Base-by-base conservation (phyloP, 257 asterid species). In the Fraxinus anomala region DNA sequence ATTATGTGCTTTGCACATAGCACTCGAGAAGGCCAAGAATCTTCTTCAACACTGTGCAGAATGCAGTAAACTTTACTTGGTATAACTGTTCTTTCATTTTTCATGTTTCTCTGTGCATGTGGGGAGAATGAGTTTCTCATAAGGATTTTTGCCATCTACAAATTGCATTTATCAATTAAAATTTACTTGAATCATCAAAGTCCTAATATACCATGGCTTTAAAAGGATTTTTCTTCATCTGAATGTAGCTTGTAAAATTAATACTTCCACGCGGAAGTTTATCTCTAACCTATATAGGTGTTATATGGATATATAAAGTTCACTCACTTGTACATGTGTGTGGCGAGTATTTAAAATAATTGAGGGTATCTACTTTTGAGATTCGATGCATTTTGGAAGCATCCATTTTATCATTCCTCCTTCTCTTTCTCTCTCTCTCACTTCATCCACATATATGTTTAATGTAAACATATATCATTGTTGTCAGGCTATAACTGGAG, bases 31-130 rank as follows among this genome's bases (percentile, higher is more conserved):
- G 91, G 88, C 98, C 47, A 96, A 94, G 88, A 96, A 85, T 83
- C 78, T 96, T 85, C 95, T 96, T 82, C 98, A 91, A 78, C 97
- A 96, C 80, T 96, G 99, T 34, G 90, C 97, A 0, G 99, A 96
- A 70, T 92, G 96, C 72, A 96, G 99, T 85, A 96, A 96, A 89
- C 97, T 96, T 80, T 96, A 96, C 89, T 87, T 96, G 99, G 99
- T 93, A 87, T 10, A 85, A 5, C 70, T 51, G 68, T 71, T 75
- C n/a, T 78, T 65, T 23, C 44, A 0, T 33, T 65, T 81, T 70
- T 56, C 33, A 63, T n/a, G 23, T 68, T 49, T 14, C 12, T 33
- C 42, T 30, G 19, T 14, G 59, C 28, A 42, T 12, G 54, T 40
- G 39, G 12, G 19, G 28, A 69, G 30, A 49, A 34, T 23, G 73